Conservation (phyloP, 768 basidiomycete genomes). For the Trametes sanguinea region DNA sequence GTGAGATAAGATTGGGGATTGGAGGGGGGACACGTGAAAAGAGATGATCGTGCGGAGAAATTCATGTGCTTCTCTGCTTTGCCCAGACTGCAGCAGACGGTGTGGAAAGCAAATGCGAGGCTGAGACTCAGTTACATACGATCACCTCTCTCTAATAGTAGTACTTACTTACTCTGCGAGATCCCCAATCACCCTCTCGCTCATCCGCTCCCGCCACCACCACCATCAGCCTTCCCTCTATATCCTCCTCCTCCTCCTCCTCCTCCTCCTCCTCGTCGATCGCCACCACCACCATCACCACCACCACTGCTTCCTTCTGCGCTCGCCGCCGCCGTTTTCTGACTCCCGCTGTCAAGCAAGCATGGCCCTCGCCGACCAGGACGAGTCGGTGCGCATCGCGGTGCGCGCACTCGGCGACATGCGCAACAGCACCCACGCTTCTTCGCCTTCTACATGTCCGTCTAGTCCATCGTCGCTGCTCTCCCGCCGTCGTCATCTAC, state of each 20-base stretch:
- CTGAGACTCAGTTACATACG: too few species aligned
- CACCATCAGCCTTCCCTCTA: background rate
- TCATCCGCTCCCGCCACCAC: background rate
- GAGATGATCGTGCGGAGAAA: slow-evolving; percentile 10
- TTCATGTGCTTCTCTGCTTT: slow-evolving; percentile 18
- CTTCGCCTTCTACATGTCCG: slow-evolving; percentile 31
- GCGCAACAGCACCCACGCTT: slow-evolving; percentile 49
- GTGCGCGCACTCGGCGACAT: slow-evolving; percentile 77
- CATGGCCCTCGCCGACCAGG: slow-evolving; percentile 50
- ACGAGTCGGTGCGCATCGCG: slow-evolving; percentile 80
- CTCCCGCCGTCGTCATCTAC: background rate
- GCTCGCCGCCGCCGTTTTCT: background rate
- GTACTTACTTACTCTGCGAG: background rate
- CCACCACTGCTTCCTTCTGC: background rate
- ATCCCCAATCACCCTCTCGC: background rate
- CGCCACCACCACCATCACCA: too few species aligned
- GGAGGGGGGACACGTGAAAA: slow-evolving; percentile 22
- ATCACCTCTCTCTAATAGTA: too few species aligned
- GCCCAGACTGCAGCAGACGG: background rate
- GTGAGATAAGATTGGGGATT: slow-evolving; percentile 18
- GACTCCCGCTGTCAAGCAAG: background rate
- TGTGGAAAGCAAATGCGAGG: too few species aligned
- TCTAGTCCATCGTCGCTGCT: slow-evolving; percentile 11
- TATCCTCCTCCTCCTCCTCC: background rate
- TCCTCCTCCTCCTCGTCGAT: background rate